These are phyloP conservation scores for Fraxinus dipetala DNA, from an alignment of 305 asterid genomes.

Conservation along the genomic window DNA sequence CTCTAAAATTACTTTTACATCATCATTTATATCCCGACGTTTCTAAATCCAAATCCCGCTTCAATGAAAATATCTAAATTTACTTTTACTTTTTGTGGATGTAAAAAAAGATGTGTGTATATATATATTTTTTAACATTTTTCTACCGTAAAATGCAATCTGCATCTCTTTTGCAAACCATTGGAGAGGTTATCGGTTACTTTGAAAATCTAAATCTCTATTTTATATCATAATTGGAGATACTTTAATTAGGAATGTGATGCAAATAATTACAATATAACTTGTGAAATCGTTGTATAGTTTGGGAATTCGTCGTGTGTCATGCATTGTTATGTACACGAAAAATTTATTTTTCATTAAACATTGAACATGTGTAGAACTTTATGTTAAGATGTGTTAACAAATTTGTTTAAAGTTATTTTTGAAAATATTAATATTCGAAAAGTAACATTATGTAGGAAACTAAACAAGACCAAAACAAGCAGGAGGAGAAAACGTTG, in stretches of 20 bases:
- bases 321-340: not conserved
- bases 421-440: not conserved
- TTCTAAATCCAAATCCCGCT: not conserved
- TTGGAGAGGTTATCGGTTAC: not conserved
- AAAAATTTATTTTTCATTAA: not conserved
- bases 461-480: not conserved
- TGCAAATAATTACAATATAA: not conserved
- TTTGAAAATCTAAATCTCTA: too few relatives aligned
- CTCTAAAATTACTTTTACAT: not conserved
- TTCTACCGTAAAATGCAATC: not conserved
- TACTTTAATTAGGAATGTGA: not conserved
- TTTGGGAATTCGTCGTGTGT: not conserved
- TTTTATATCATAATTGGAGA: not conserved
- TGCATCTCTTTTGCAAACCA: not conserved
- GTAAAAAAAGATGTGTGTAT: too few relatives aligned
- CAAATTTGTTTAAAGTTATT: not conserved
- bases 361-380: not conserved
- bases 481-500: constrained; percentile 25
- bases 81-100: not conserved
- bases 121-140: too few relatives aligned
- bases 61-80: too few relatives aligned
- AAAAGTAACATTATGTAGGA: not conserved
- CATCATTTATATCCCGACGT: not conserved
- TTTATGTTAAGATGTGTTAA: not conserved
- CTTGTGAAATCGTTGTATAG: not conserved